Evolutionary conservation across 2,329 filamentous ascomycete genomes (phyloP).

Genomic region (Fusarium torulosum): DNA sequence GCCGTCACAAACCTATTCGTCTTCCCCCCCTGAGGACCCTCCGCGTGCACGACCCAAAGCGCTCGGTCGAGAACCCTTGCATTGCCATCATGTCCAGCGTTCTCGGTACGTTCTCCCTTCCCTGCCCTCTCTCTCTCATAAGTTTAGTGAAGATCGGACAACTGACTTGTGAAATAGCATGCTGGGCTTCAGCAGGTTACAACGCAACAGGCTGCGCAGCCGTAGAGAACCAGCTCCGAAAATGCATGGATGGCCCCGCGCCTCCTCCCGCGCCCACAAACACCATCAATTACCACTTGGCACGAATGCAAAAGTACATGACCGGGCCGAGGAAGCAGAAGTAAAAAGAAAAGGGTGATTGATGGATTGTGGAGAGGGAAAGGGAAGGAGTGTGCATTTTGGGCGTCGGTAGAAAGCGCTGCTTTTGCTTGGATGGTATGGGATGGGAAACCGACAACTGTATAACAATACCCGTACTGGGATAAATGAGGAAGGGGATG

Average conservation of each 20-base stretch:
- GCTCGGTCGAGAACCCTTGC: slow-evolving; percentile 64
- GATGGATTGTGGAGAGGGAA: neutral
- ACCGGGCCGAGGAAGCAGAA: slow-evolving; percentile 60
- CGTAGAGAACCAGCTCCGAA: slow-evolving; percentile 70
- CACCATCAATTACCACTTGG: slow-evolving; percentile 94
- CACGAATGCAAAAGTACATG: slow-evolving; percentile 79
- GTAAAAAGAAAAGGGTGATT: slow-evolving; percentile 30
- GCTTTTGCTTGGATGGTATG: slow-evolving; percentile 35
- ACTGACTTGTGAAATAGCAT: slow-evolving; percentile 66
- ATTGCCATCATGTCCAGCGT: slow-evolving; percentile 69
- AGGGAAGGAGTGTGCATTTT: slow-evolving; percentile 26
- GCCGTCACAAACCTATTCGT: slow-evolving; percentile 64
- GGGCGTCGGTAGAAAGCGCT: slow-evolving; percentile 44
- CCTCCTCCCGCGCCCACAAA: slow-evolving; percentile 65
- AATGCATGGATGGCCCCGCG: slow-evolving; percentile 84
- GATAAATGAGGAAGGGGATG: slow-evolving; percentile 33
- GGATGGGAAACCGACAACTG: slow-evolving; percentile 16
- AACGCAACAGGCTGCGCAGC: slow-evolving; percentile 69
- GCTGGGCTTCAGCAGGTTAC: slow-evolving; percentile 85
- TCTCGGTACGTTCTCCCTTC: slow-evolving; percentile 59
- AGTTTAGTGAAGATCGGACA: too few relatives aligned
- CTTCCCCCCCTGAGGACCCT: slow-evolving; percentile 68
- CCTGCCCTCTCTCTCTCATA: slow-evolving; percentile 6
- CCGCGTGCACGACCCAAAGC: slow-evolving; percentile 67
- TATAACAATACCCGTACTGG: slow-evolving; percentile 40